Percentiles rank a stretch among this genome's conserved stretches.
These are phyloP conservation scores for Fistulinella cinereoalba DNA, from an alignment of 1,284 basidiomycete genomes.

Conservation along the genomic window DNA sequence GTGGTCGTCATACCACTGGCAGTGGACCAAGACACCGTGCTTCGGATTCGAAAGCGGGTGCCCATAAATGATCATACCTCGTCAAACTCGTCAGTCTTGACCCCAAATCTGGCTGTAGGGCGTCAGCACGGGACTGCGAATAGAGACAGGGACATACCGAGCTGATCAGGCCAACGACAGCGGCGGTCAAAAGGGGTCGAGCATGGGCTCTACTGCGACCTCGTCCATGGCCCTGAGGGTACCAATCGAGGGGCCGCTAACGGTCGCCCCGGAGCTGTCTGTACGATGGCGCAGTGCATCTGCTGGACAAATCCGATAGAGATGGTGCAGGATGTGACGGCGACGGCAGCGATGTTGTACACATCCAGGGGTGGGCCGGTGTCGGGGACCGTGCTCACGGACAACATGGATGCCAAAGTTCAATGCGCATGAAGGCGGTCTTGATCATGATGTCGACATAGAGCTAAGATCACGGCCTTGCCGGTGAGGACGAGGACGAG, in stretches of 20 bases:
- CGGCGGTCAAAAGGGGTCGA: constrained; percentile 98
- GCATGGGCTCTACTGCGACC: constrained; percentile 99
- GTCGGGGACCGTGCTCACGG: constrained; percentile 61
- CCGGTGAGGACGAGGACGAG: constrained; percentile 84
- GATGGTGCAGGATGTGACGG: constrained; percentile 88
- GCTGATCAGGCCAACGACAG: constrained; percentile 85
- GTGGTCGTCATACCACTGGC: constrained; percentile 98
- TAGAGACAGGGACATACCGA: constrained; percentile 49
- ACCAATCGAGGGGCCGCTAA: constrained; percentile 84
- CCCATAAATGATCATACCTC: constrained; percentile 93
- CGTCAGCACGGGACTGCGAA: background rate
- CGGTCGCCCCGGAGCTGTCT: constrained; percentile 88
- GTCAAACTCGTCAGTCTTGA: constrained; percentile 88
- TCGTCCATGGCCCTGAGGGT: constrained; percentile 64
- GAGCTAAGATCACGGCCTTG: constrained; percentile 82
- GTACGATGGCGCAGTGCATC: constrained; percentile 92
- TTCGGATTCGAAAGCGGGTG: constrained; percentile 62
- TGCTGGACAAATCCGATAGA: constrained; percentile 92
- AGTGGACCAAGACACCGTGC: constrained; percentile 78
- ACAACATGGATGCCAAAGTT: constrained; percentile 86
- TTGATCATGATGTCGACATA: constrained; percentile 99
- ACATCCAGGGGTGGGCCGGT: constrained; percentile 70
- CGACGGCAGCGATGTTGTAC: constrained; percentile 94
- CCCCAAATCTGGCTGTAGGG: constrained; percentile 84
- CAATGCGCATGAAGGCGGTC: constrained; percentile 97